Percentiles rank a stretch among this genome's conserved stretches.
Evolutionary conservation across 2,329 filamentous ascomycete species (phyloP).

Genomic region (Paraconiothyrium brasiliense): DNA sequence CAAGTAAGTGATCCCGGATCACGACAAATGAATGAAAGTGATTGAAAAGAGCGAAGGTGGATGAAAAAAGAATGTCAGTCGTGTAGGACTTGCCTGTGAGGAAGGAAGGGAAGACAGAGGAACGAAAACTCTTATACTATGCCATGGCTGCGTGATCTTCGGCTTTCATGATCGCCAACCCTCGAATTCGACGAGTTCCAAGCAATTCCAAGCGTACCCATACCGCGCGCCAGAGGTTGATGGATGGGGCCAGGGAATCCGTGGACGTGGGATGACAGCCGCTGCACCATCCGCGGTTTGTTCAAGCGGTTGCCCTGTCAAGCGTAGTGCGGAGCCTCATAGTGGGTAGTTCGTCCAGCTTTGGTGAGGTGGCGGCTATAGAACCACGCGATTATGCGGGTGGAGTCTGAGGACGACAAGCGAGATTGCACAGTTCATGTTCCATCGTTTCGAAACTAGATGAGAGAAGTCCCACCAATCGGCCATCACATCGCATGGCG

Average conservation of each 20-base stretch:
- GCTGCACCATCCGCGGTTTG: neutral
- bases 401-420: slow-evolving; percentile 10
- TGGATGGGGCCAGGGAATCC: neutral
- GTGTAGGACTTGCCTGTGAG: slow-evolving; percentile 14
- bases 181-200: slow-evolving; percentile 3
- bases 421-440: slow-evolving; percentile 4
- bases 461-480: slow-evolving; percentile 12
- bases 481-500: neutral
- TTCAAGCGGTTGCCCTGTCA: slow-evolving; percentile 2
- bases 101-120: neutral
- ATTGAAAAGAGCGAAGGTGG: slow-evolving; percentile 12
- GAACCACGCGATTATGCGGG: slow-evolving; percentile 2
- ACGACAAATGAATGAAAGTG: slow-evolving; percentile 17
- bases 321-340: neutral
- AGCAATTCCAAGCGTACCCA: neutral
- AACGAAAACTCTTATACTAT: slow-evolving; percentile 7
- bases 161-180: neutral
- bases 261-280: slow-evolving; percentile 9
- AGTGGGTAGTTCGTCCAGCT: neutral
- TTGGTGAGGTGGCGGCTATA: neutral
- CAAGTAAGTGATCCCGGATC: slow-evolving; percentile 22
- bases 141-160: slow-evolving; percentile 3
- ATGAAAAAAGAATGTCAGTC: slow-evolving; percentile 13
- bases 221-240: slow-evolving; percentile 12
- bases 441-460: slow-evolving; percentile 10